A percentile compares a stretch with the other conserved stretches of the same genome.
Conservation (phyloP, 2,329 filamentous ascomycete species). For the Albifimbria verrucaria region DNA sequence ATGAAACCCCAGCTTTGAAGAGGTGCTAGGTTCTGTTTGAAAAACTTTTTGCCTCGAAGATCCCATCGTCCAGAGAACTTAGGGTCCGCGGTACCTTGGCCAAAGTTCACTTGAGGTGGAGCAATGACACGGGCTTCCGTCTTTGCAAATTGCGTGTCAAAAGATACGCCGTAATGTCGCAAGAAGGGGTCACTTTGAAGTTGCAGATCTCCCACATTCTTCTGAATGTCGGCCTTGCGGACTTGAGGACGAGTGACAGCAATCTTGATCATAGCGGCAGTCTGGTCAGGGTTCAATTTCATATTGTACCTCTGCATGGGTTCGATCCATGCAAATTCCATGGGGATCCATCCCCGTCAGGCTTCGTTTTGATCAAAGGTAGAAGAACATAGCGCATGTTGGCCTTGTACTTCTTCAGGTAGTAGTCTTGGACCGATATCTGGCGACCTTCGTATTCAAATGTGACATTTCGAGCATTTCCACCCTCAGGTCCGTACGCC, state of each 20-base stretch:
- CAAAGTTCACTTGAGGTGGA: constrained; percentile 70
- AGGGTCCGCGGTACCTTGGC: constrained; percentile 54
- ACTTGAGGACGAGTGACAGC: constrained; percentile 73
- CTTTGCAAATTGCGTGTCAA: constrained; percentile 61
- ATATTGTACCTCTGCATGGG: constrained; percentile 59
- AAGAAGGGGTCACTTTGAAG: constrained; percentile 71
- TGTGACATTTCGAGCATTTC: constrained; percentile 46
- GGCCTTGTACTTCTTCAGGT: constrained; percentile 50
- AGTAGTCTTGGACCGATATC: constrained; percentile 52
- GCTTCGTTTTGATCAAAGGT: constrained; percentile 54
- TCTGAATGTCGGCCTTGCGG: constrained; percentile 63
- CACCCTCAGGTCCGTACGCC: constrained; percentile 42
- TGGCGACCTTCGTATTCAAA: constrained; percentile 51
- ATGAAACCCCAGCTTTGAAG: constrained; percentile 76
- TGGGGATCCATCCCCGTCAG: constrained; percentile 54
- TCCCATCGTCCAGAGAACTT: constrained; percentile 78
- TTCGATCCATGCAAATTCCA: constrained; percentile 55
- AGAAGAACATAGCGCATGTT: constrained; percentile 43
- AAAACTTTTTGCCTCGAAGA: constrained; percentile 74
- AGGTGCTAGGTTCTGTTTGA: constrained; percentile 56
- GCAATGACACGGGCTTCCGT: constrained; percentile 69
- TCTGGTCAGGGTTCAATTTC: constrained; percentile 64
- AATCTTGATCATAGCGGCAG: constrained; percentile 86
- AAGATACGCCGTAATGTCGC: constrained; percentile 67
- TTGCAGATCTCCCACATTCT: constrained; percentile 54